Evolutionary conservation across 305 asterid species (phyloP).

Genomic region (Fraxinus greggii): DNA sequence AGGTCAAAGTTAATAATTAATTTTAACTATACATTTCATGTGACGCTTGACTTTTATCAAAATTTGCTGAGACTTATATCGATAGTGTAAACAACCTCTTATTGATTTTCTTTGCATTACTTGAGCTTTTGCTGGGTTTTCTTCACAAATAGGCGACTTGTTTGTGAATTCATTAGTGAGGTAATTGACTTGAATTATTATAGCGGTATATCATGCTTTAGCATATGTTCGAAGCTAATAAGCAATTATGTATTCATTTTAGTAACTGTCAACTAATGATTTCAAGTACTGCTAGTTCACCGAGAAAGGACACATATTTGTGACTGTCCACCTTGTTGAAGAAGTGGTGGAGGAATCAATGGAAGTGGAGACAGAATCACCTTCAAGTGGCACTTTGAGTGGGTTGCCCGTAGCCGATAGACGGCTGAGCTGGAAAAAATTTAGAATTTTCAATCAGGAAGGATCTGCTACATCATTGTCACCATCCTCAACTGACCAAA

Average conservation of each 20-base stretch:
- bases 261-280: not conserved
- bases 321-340: constrained; percentile 77
- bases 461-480: constrained; percentile 33
- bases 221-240: not conserved
- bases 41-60: not conserved
- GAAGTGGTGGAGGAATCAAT: constrained; percentile 55
- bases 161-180: not conserved
- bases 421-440: constrained; percentile 66
- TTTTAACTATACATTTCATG: not conserved
- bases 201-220: not conserved
- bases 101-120: not conserved
- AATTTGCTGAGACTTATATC: not conserved
- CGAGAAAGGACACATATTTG: constrained; percentile 87
- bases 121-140: not conserved
- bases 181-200: not conserved
- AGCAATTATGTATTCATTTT: not conserved
- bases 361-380: constrained; percentile 36
- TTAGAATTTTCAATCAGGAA: constrained; percentile 56
- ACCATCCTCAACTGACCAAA: constrained; percentile 44
- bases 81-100: not conserved
- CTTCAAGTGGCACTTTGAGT: constrained; percentile 56
- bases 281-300: constrained; percentile 65
- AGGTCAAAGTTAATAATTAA: not conserved
- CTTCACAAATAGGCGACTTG: not conserved
- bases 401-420: constrained; percentile 76